Conservation (phyloP, 352 stramenopile species). For the Pythium insidiosum region DNA sequence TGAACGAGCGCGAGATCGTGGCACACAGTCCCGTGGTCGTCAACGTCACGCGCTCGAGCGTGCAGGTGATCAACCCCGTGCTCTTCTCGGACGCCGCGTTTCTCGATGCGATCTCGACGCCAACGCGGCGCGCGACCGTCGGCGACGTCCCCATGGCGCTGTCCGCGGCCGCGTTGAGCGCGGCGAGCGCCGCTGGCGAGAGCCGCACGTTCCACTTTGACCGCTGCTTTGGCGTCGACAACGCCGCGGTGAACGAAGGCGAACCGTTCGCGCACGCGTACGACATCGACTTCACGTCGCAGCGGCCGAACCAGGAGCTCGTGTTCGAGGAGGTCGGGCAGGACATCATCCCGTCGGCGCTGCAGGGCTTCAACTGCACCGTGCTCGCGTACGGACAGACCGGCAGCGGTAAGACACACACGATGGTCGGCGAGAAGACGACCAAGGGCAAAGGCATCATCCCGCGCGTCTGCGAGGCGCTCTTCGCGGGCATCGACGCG, state of each 20-base stretch:
- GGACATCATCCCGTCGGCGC: constrained; percentile 60
- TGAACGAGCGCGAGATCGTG: constrained; percentile 47
- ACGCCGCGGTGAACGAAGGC: constrained; percentile 16
- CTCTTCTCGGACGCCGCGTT: constrained; percentile 51
- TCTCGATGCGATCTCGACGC: constrained; percentile 27
- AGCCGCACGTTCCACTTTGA: constrained; percentile 74
- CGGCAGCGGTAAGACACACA: constrained; percentile 77
- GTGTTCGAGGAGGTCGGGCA: constrained; percentile 73
- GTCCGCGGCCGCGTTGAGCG: constrained; percentile 18
- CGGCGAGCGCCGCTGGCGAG: constrained; percentile 30
- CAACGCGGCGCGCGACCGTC: constrained; percentile 10
- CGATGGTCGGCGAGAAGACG: constrained; percentile 73
- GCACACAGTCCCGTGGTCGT: constrained; percentile 44
- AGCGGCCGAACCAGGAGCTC: constrained; percentile 56
- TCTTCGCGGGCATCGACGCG: constrained; percentile 61
- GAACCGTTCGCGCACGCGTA: constrained; percentile 30
- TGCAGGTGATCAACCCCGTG: constrained; percentile 61
- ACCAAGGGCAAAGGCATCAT: constrained; percentile 59
- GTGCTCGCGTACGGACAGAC: constrained; percentile 80
- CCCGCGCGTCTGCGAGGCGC: constrained; percentile 66
- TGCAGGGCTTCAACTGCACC: constrained; percentile 81
- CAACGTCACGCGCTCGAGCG: constrained; percentile 25
- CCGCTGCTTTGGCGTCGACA: constrained; percentile 55
- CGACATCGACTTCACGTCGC: constrained; percentile 28
- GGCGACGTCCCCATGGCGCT: constrained; percentile 20